Percentiles rank a stretch among this genome's conserved stretches.
phyloP scores from a whole-genome alignment of 306 rosid genomes.

The Prunus davidiana region DNA sequence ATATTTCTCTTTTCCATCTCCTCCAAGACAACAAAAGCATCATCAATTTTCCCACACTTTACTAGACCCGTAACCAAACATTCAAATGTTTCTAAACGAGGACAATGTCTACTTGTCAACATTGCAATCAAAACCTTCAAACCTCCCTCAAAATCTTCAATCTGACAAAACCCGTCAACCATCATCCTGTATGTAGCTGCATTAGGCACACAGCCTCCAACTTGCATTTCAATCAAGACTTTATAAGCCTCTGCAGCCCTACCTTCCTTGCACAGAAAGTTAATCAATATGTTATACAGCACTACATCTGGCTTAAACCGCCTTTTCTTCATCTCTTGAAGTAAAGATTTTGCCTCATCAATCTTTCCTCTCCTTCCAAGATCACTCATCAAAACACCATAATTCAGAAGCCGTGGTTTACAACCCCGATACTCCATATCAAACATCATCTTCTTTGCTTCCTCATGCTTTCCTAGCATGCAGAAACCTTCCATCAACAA shows the following conservation, averaged over 20 bases:
- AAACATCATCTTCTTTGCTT: slow-evolving; percentile 84
- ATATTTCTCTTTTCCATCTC: slow-evolving; percentile 72
- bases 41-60: slow-evolving; percentile 51
- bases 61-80: slow-evolving; percentile 58
- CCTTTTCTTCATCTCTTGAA: slow-evolving; percentile 73
- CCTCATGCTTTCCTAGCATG: slow-evolving; percentile 44
- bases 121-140: slow-evolving; percentile 65
- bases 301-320: slow-evolving; percentile 76
- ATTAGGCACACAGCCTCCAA: slow-evolving; percentile 68
- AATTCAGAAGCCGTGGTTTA: slow-evolving; percentile 59
- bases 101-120: slow-evolving; percentile 63
- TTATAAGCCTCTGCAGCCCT: slow-evolving; percentile 66
- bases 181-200: slow-evolving; percentile 78
- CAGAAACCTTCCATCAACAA: slow-evolving; percentile 86
- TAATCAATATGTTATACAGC: slow-evolving; percentile 62
- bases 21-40: slow-evolving; percentile 74
- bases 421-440: slow-evolving; percentile 92
- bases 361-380: slow-evolving; percentile 78
- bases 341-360: slow-evolving; percentile 62
- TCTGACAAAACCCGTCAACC: slow-evolving; percentile 73
- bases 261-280: slow-evolving; percentile 83
- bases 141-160: slow-evolving; percentile 57
- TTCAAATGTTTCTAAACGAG: slow-evolving; percentile 63
- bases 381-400: slow-evolving; percentile 76
- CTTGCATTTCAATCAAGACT: slow-evolving; percentile 70